phyloP scores from a whole-genome alignment of 352 stramenopile genomes.

The Phytophthora pini region DNA sequence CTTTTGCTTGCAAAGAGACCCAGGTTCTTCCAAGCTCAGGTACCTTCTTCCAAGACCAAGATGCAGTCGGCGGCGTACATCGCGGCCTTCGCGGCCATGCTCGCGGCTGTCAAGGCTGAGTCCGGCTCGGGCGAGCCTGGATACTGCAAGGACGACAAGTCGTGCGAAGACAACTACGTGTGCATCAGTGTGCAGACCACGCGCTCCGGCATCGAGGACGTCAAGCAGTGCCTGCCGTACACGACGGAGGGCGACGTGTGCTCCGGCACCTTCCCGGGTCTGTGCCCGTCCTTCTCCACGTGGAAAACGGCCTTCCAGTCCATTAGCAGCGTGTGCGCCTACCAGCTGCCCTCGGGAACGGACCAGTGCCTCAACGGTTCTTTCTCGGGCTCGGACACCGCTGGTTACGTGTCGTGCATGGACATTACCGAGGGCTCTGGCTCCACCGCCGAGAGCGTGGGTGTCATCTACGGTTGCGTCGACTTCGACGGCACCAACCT shows the following conservation, averaged over 20 bases:
- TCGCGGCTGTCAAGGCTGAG: conserved; percentile 38
- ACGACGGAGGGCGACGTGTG: conserved; percentile 56
- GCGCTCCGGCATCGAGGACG: conserved; percentile 60
- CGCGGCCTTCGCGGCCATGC: conserved; percentile 30
- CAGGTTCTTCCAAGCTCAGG: conserved; percentile 6
- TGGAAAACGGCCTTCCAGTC: conserved; percentile 67
- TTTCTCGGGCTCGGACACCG: conserved; percentile 31
- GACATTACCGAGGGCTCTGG: conserved; percentile 50
- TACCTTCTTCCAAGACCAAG: neutral
- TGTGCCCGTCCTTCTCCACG: conserved; percentile 80
- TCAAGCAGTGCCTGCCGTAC: conserved; percentile 83
- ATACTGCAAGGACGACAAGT: conserved; percentile 64
- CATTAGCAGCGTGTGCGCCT: conserved; percentile 77
- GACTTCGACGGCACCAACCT: conserved; percentile 73
- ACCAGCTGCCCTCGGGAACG: conserved; percentile 55
- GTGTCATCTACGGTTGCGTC: conserved; percentile 82
- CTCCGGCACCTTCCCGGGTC: conserved; percentile 56
- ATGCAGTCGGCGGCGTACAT: conserved; percentile 41
- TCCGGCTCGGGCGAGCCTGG: conserved; percentile 55
- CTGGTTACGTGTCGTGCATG: conserved; percentile 43
- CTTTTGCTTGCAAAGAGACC: conserved; percentile 44
- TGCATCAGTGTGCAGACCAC: conserved; percentile 86
- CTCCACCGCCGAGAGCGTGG: conserved; percentile 35
- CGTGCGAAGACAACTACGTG: conserved; percentile 64
- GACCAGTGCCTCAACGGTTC: conserved; percentile 52